These are phyloP conservation scores for Exophiala sp. DNA, from an alignment of 2,329 filamentous ascomycete species.

Conservation along the genomic window DNA sequence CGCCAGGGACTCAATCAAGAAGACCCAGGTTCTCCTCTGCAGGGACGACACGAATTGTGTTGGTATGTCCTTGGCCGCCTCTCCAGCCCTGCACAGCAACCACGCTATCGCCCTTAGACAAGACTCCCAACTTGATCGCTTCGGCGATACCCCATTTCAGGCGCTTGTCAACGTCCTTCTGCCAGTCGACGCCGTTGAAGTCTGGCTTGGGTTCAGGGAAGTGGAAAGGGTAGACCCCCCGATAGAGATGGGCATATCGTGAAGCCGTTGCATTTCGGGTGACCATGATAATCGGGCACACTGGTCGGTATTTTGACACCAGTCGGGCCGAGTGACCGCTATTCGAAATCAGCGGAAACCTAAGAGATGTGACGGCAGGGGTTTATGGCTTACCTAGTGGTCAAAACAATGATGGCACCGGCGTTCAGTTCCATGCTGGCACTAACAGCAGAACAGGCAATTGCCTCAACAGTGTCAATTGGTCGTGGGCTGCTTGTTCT, in stretches of 20 bases:
- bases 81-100: slow-evolving; percentile 64
- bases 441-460: slow-evolving; percentile 93
- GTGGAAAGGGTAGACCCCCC: slow-evolving; percentile 94
- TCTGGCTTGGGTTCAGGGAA: slow-evolving; percentile 92
- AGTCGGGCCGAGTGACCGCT: slow-evolving; percentile 89
- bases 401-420: slow-evolving; percentile 90
- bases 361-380: background rate
- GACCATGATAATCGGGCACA: slow-evolving; percentile 99
- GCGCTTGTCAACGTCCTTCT: slow-evolving; percentile 95
- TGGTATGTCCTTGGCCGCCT: slow-evolving; percentile 63
- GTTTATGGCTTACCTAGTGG: slow-evolving; percentile 66
- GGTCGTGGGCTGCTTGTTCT: slow-evolving; percentile 76
- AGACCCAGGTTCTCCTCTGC: slow-evolving; percentile 38
- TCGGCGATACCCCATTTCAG: slow-evolving; percentile 94
- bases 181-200: slow-evolving; percentile 73
- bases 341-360: slow-evolving; percentile 25
- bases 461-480: slow-evolving; percentile 83
- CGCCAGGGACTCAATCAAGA: slow-evolving; percentile 21
- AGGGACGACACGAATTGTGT: slow-evolving; percentile 52
- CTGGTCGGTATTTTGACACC: slow-evolving; percentile 95
- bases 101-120: slow-evolving; percentile 69
- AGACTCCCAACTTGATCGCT: slow-evolving; percentile 73
- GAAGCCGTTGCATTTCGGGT: slow-evolving; percentile 78
- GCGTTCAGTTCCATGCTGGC: slow-evolving; percentile 94
- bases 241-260: slow-evolving; percentile 89